Base-by-base conservation (phyloP, 768 basidiomycete genomes). In the Rhodosporidiobolus sp. region DNA sequence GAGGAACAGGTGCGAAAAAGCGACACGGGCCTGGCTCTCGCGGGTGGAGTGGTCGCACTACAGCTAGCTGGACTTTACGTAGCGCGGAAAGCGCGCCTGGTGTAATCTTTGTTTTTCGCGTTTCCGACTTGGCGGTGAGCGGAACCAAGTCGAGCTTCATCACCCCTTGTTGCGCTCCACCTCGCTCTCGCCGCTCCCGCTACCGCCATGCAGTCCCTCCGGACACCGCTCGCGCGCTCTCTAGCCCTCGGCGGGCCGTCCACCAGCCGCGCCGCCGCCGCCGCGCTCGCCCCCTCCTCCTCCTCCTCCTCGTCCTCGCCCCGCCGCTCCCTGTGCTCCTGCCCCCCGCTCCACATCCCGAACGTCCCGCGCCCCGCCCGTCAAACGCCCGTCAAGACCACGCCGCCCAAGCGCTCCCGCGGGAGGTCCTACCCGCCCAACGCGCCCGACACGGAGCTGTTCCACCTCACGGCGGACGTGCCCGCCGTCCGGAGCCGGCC, bases 401-500 rank as follows among this genome's bases (percentile, higher is more conserved):
- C n/a, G 14, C 9, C 30, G 3, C 32, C 45, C 26, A 9, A 28
- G 7, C 7, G 26, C 26, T 35, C 30, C 50, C 34, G 28, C 16
- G 22, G 57, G n/a, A 12, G 24, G 20, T 24, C 63, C 20, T 38
- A 58, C 11, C 53, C 67, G 4, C 46, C 34, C 26, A 35, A n/a
- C 17, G 32, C 52, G 24, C 71, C 56, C 24, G 12, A 48, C 19
- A 65, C 62, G 35, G 61, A 70, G 52, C 49, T 68, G 14, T 56
- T 71, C 49, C 32, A 35, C 4, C 35, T 9, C 11, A 22, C 68
- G 22, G 38, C 10, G 1, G 3, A 34, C 24, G 50, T 52, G 2
- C 55, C 75, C 12, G 65, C 61, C 19, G 64, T 76, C 38, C 26
- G 64, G 35, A 35, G 17, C 6, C 45, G 75, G 30, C 69, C 75